These are phyloP conservation scores for Graphiopsis chlorocephala DNA, from an alignment of 2,329 filamentous ascomycete genomes.

Conservation along the genomic window DNA sequence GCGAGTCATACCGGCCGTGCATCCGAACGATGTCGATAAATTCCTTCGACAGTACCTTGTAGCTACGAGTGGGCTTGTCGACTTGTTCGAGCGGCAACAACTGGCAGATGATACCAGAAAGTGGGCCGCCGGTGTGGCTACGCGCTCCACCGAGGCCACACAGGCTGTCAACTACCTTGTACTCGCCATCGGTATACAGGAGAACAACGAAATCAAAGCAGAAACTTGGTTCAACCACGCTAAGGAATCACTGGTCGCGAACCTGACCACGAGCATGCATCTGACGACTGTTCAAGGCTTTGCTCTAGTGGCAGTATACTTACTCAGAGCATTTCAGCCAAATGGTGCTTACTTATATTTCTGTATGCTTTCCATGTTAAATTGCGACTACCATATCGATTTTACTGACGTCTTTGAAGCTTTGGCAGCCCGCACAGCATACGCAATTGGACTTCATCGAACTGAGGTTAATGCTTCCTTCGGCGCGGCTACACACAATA, in stretches of 20 bases:
- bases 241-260: constrained; percentile 43
- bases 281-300: constrained; percentile 53
- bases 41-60: constrained; percentile 45
- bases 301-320: constrained; percentile 51
- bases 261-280: constrained; percentile 50
- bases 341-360: constrained; percentile 55
- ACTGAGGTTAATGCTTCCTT: constrained; percentile 53
- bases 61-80: constrained; percentile 48
- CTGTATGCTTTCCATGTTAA: constrained; percentile 27
- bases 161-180: constrained; percentile 52
- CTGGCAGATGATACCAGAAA: constrained; percentile 27
- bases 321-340: constrained; percentile 51
- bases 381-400: background rate
- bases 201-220: constrained; percentile 40
- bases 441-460: constrained; percentile 52
- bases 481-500: constrained; percentile 38
- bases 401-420: constrained; percentile 16
- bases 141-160: constrained; percentile 38
- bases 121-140: constrained; percentile 25
- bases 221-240: constrained; percentile 50
- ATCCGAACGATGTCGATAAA: constrained; percentile 39
- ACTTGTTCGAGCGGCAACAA: constrained; percentile 46
- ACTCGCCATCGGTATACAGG: constrained; percentile 50
- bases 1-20: constrained; percentile 31
- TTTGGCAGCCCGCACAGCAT: constrained; percentile 51